Evolutionary conservation across 2,329 filamentous ascomycete species (phyloP), one percentile per base, ranked within the genome.

Genomic region (Cladosporium sphaerospermum): DNA sequence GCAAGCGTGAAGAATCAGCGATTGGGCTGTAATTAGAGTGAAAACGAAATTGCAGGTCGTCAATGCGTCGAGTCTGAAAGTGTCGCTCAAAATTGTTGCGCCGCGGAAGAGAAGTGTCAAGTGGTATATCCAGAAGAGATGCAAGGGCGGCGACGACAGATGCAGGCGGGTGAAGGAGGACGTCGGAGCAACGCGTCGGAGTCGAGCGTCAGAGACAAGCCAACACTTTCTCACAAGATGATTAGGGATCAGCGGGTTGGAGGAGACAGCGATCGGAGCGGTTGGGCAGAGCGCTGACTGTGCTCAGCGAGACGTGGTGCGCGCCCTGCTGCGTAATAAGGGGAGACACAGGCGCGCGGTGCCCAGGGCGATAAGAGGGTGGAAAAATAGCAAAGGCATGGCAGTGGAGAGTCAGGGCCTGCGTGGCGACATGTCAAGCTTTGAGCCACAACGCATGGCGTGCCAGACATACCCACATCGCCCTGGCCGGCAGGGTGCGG

Each of bases 351-450:
- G 41, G 28, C 23, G 23, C 23, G 23, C 23, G 23, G 23, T 28
- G 23, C 23, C 23, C 23, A 28, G 23, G 23, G 39, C 18, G 16
- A 43, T 40, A 51, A n/a, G 13, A 51, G 48, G 44, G 43, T 44
- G 44, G 48, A 37, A 28, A 36, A 16, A 51, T 31, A 33, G 31
- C 36, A 51, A 31, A 18, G 44, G 37, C 40, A 42, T 44, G 8
- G 13, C 16, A 44, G 19, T 28, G 36, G 16, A 39, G 40, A 51
- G 40, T 36, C 47, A 51, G 32, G 40, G 48, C 32, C 40, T 43
- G 34, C 34, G 10, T 36, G 48, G 48, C 44, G 48, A 40, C 48
- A 40, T 16, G 16, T 51, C 37, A 51, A 51, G 48, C 48, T 51
- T 51, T 51, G 28, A 51, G 40, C 48, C 31, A 34, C 23, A 16